Percentiles rank a stretch among this genome's conserved stretches.
Evolutionary conservation across 805 yeast genomes (phyloP).

Genomic region (Zygoascus ofunaensis): DNA sequence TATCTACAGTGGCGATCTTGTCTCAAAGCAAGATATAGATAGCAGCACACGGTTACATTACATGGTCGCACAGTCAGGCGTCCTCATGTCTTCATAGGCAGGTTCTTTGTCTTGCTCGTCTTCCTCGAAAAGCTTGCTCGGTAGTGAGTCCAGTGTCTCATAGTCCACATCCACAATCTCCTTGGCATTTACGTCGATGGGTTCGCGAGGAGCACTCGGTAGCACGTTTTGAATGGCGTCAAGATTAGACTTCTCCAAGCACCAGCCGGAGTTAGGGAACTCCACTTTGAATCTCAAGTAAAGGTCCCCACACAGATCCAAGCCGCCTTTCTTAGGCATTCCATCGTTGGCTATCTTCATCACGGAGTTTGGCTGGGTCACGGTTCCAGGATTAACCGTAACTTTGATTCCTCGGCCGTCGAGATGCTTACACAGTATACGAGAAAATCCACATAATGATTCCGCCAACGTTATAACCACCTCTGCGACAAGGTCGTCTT

Average conservation of each 20-base stretch:
- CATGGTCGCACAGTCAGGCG: slow-evolving; percentile 17
- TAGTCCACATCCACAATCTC: slow-evolving; percentile 21
- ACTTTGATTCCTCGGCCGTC: slow-evolving; percentile 69
- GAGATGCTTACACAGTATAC: slow-evolving; percentile 56
- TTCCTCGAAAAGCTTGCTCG: neutral
- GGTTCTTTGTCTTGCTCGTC: slow-evolving; percentile 1
- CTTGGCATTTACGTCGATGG: slow-evolving; percentile 10
- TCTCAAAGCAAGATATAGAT: too few relatives aligned
- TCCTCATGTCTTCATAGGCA: neutral
- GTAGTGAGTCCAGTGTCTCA: neutral
- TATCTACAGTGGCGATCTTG: too few relatives aligned
- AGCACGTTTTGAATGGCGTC: slow-evolving; percentile 19
- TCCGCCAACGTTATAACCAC: slow-evolving; percentile 62
- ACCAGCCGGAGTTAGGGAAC: slow-evolving; percentile 84
- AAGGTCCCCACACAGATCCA: slow-evolving; percentile 50
- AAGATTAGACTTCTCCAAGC: slow-evolving; percentile 57
- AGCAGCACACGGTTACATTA: too few relatives aligned
- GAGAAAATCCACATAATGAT: slow-evolving; percentile 72
- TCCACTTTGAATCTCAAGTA: slow-evolving; percentile 62
- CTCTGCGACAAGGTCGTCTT: slow-evolving; percentile 54
- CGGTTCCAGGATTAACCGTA: slow-evolving; percentile 59
- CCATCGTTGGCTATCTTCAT: slow-evolving; percentile 66
- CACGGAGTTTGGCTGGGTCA: slow-evolving; percentile 65
- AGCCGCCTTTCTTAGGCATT: slow-evolving; percentile 53
- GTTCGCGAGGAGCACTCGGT: slow-evolving; percentile 16